Conservation (phyloP, 1,284 basidiomycete genomes). For the Boletus hoseneyae region DNA sequence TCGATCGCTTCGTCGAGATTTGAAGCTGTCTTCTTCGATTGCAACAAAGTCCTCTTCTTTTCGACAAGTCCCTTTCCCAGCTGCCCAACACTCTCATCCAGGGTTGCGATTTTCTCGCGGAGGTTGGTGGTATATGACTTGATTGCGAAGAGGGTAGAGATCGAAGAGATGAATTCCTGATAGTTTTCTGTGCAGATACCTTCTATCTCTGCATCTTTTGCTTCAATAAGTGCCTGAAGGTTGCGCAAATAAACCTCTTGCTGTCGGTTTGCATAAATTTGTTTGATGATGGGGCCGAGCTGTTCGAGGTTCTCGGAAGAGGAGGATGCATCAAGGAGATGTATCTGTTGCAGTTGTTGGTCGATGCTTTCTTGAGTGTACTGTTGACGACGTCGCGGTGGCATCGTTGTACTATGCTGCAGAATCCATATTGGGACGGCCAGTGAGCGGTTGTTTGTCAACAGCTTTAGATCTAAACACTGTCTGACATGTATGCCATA, state of each 20-base stretch:
- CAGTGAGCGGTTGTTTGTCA: conserved; percentile 28
- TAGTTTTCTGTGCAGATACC: conserved; percentile 95
- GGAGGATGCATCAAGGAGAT: conserved; percentile 79
- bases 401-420: conserved; percentile 43
- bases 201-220: conserved; percentile 96
- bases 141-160: conserved; percentile 92
- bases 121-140: conserved; percentile 84
- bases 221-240: conserved; percentile 82
- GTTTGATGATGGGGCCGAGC: conserved; percentile 88
- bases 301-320: conserved; percentile 92
- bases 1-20: conserved; percentile 98
- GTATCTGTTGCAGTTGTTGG: conserved; percentile 83
- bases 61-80: conserved; percentile 83
- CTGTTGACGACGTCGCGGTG: conserved; percentile 66
- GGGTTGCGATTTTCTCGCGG: conserved; percentile 70
- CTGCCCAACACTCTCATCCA: conserved; percentile 71
- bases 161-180: conserved; percentile 96
- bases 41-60: conserved; percentile 87
- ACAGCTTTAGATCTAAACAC: conserved; percentile 27
- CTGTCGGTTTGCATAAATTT: conserved; percentile 86
- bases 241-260: conserved; percentile 90
- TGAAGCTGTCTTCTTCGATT: conserved; percentile 86
- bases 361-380: conserved; percentile 80
- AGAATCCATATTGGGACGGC: conserved; percentile 14
- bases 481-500: background rate